These are phyloP conservation scores for Didymella keratinophila DNA, from an alignment of 2,329 filamentous ascomycete genomes.

Conservation along the genomic window DNA sequence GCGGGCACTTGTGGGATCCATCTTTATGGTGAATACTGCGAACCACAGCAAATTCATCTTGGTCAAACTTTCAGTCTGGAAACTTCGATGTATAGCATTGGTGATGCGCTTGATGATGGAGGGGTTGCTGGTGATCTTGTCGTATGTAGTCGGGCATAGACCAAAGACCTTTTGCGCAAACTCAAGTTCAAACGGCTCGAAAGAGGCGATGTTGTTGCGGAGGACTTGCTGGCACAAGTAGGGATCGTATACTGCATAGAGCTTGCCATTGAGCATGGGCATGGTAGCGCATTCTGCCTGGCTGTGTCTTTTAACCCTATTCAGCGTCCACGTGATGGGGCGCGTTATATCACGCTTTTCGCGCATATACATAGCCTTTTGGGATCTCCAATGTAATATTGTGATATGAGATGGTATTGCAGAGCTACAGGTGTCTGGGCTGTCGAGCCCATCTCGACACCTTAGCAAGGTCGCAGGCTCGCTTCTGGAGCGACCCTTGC, in stretches of 20 bases:
- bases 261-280: not conserved
- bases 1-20: not conserved
- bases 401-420: too few relatives aligned
- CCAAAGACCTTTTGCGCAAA: not conserved
- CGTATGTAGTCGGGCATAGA: not conserved
- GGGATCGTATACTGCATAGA: not conserved
- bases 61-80: slow-evolving; percentile 3
- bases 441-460: too few relatives aligned
- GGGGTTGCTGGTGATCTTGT: not conserved
- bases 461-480: not conserved
- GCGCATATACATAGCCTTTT: too few relatives aligned
- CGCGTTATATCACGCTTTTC: too few relatives aligned
- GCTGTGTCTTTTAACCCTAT: not conserved
- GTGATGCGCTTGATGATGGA: slow-evolving; percentile 3
- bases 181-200: not conserved
- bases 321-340: too few relatives aligned
- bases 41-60: slow-evolving; percentile 11
- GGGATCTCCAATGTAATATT: too few relatives aligned
- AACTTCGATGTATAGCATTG: slow-evolving; percentile 7
- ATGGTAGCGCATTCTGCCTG: not conserved
- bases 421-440: too few relatives aligned
- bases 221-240: not conserved
- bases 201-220: not conserved
- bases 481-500: too few relatives aligned
- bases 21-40: not conserved